phyloP scores from a whole-genome alignment of 768 basidiomycete genomes.

The Hygrophorus russula region DNA sequence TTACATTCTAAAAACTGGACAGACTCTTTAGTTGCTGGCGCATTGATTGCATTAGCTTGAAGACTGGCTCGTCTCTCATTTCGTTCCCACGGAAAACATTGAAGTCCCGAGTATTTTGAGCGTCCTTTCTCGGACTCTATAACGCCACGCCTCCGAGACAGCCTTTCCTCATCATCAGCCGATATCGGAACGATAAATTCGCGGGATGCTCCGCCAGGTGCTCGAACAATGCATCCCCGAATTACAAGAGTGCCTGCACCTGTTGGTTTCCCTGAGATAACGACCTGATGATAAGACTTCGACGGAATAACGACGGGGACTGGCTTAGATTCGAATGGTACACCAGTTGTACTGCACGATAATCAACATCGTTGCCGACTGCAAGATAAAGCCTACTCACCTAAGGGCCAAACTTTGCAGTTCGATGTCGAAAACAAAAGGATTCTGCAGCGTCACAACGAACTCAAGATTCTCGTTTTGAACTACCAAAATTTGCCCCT shows the following conservation, averaged over 20 bases:
- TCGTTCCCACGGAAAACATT: constrained; percentile 54
- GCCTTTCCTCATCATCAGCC: constrained; percentile 58
- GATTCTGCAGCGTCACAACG: constrained; percentile 77
- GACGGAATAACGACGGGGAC: constrained; percentile 62
- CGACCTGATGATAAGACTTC: constrained; percentile 60
- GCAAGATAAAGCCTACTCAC: constrained; percentile 26
- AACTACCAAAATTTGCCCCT: constrained; percentile 59
- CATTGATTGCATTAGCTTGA: constrained; percentile 12
- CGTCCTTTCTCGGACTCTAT: constrained; percentile 57
- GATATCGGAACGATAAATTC: constrained; percentile 71
- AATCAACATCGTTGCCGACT: background rate
- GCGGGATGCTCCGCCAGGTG: constrained; percentile 56
- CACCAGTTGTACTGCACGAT: constrained; percentile 63
- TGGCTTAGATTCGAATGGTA: constrained; percentile 55
- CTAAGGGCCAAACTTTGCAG: constrained; percentile 73
- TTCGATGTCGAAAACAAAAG: constrained; percentile 87
- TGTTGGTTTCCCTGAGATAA: constrained; percentile 55
- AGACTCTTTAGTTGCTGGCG: constrained; percentile 14
- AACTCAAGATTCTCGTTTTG: constrained; percentile 81
- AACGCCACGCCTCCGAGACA: constrained; percentile 44
- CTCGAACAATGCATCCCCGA: constrained; percentile 70
- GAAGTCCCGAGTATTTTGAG: constrained; percentile 65
- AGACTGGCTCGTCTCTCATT: constrained; percentile 25
- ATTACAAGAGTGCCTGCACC: constrained; percentile 58
- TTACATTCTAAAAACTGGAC: constrained; percentile 65